These are phyloP conservation scores for Pichia ethanolica DNA, from an alignment of 805 yeast genomes.

Conservation along the genomic window DNA sequence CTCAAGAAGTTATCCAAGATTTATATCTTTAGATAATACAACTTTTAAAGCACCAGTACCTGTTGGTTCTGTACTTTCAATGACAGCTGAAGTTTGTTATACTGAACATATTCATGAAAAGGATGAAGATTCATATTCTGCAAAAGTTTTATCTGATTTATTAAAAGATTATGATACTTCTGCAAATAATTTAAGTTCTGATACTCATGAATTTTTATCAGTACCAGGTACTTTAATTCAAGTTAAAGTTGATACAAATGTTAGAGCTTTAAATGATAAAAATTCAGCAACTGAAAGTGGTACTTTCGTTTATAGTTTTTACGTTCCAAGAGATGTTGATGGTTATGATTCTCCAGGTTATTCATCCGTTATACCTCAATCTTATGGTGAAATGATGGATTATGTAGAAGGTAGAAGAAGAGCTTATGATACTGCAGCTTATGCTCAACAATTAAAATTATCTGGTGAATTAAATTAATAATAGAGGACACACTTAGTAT, in stretches of 20 bases:
- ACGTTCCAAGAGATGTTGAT: conserved; percentile 56
- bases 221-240: conserved; percentile 85
- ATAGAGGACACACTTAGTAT: too few species aligned
- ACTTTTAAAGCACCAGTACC: conserved; percentile 94
- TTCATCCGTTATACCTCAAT: conserved; percentile 74
- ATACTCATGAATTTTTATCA: conserved; percentile 52
- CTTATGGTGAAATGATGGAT: conserved; percentile 88
- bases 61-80: conserved; percentile 81
- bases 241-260: conserved; percentile 79
- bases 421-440: conserved; percentile 73
- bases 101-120: conserved; percentile 64
- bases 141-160: conserved; percentile 16
- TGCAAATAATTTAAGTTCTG: conserved; percentile 46
- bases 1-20: conserved; percentile 77
- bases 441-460: conserved; percentile 40
- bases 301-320: conserved; percentile 81
- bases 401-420: conserved; percentile 87
- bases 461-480: conserved; percentile 15
- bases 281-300: conserved; percentile 67
- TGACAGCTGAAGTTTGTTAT: conserved; percentile 77
- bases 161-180: conserved; percentile 46
- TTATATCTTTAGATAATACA: conserved; percentile 83
- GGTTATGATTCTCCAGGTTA: conserved; percentile 46
- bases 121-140: conserved; percentile 22
- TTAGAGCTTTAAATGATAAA: conserved; percentile 50